phyloP scores from a whole-genome alignment of 192 early-diverging fungal species.

The Nowakowskiella sp. region DNA sequence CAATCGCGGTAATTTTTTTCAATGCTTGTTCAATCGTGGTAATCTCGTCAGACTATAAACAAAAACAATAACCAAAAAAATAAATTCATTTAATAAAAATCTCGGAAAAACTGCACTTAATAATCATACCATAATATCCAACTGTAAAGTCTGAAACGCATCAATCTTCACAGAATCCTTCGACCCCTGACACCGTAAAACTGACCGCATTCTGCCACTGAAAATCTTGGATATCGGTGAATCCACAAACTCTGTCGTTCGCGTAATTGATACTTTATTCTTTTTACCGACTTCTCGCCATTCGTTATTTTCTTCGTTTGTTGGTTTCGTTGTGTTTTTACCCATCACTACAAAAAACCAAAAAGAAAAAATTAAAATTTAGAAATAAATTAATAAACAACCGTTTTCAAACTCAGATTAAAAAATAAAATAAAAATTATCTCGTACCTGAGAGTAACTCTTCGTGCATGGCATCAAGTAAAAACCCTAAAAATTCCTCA shows the following conservation, averaged over 20 bases:
- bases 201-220: constrained; percentile 70
- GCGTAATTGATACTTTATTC: constrained; percentile 62
- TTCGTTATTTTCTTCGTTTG: constrained; percentile 37
- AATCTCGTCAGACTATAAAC: background rate
- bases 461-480: constrained; percentile 92
- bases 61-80: constrained; percentile 10
- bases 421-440: constrained; percentile 1
- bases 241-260: constrained; percentile 49
- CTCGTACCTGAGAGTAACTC: constrained; percentile 46
- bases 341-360: constrained; percentile 34
- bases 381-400: constrained; percentile 1
- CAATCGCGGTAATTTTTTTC: constrained; percentile 62
- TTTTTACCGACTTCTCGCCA: constrained; percentile 92
- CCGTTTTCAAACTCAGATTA: constrained; percentile 2
- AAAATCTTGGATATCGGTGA: constrained; percentile 85
- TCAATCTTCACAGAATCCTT: constrained; percentile 79
- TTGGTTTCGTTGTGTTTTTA: no score
- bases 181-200: constrained; percentile 58
- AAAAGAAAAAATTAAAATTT: background rate
- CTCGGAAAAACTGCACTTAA: constrained; percentile 5
- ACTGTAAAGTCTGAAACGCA: constrained; percentile 77
- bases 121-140: constrained; percentile 69
- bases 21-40: constrained; percentile 77
- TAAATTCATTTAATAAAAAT: constrained; percentile 7
- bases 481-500: constrained; percentile 88